Conservation (phyloP, 495 filamentous ascomycete species). For the Cercophora sp. region DNA sequence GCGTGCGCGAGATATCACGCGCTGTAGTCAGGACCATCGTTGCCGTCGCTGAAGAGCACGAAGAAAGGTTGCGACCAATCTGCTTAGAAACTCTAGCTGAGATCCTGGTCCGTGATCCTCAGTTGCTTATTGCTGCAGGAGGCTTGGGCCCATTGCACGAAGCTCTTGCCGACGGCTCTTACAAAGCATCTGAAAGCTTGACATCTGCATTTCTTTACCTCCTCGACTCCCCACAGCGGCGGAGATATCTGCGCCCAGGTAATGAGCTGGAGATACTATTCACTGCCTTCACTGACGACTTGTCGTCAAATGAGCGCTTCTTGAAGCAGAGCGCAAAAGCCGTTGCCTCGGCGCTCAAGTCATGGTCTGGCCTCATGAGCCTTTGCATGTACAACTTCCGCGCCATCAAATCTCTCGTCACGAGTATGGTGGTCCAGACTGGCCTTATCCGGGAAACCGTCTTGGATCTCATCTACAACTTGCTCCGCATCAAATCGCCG, state of each 20-base stretch:
- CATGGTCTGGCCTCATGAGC: constrained; percentile 87
- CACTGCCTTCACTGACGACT: constrained; percentile 82
- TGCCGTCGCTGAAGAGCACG: constrained; percentile 80
- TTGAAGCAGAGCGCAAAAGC: constrained; percentile 82
- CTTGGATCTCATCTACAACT: constrained; percentile 83
- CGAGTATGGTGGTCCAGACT: constrained; percentile 70
- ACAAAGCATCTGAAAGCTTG: constrained; percentile 84
- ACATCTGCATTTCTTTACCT: constrained; percentile 81
- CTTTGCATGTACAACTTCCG: constrained; percentile 81
- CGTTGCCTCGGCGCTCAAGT: constrained; percentile 80
- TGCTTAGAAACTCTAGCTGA: constrained; percentile 90
- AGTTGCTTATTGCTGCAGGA: constrained; percentile 70
- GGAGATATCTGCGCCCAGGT: constrained; percentile 75
- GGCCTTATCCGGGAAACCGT: constrained; percentile 64
- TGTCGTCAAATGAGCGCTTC: constrained; percentile 66
- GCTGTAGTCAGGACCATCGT: constrained; percentile 83
- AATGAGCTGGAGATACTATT: constrained; percentile 76
- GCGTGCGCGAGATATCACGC: constrained; percentile 80
- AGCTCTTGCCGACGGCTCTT: constrained; percentile 82
- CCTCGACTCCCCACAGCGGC: constrained; percentile 75
- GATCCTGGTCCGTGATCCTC: constrained; percentile 80
- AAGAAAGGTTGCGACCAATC: constrained; percentile 84
- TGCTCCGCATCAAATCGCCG: constrained; percentile 89
- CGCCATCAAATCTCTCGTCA: constrained; percentile 74
- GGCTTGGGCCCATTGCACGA: constrained; percentile 79